phyloP scores from a whole-genome alignment of 495 filamentous ascomycete species.

The Penicillium atrosanguineum region DNA sequence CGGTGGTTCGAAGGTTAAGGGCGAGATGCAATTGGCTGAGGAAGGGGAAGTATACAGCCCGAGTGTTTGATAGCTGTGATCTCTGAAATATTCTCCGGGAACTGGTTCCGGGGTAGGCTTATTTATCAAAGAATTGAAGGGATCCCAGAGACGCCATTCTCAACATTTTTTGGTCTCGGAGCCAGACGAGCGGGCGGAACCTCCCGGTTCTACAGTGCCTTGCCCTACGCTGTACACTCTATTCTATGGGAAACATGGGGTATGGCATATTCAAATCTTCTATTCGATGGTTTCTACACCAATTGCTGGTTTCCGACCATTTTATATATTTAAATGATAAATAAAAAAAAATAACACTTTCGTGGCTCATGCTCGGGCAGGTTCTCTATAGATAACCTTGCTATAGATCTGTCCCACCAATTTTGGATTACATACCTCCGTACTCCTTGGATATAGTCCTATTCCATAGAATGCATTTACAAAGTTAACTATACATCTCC shows the following conservation, averaged over 20 bases:
- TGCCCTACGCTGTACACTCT: slow-evolving; percentile 9
- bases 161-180: slow-evolving; percentile 3
- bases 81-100: neutral
- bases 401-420: too few species aligned
- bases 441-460: too few species aligned
- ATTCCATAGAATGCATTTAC: neutral
- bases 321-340: too few species aligned
- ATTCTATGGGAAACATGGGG: slow-evolving; percentile 10
- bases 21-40: neutral
- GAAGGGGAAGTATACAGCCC: neutral
- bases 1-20: slow-evolving; percentile 1
- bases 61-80: neutral
- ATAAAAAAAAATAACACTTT: too few species aligned
- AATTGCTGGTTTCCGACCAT: neutral
- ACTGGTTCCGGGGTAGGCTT: neutral
- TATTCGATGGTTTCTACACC: neutral
- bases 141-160: neutral
- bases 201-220: slow-evolving; percentile 10
- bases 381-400: too few species aligned
- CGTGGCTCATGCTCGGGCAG: too few species aligned
- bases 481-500: neutral
- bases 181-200: slow-evolving; percentile 14
- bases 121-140: neutral
- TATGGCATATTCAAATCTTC: neutral
- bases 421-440: too few species aligned